Conservation (phyloP, 495 filamentous ascomycete species). For the Lophiotrema nucula region DNA sequence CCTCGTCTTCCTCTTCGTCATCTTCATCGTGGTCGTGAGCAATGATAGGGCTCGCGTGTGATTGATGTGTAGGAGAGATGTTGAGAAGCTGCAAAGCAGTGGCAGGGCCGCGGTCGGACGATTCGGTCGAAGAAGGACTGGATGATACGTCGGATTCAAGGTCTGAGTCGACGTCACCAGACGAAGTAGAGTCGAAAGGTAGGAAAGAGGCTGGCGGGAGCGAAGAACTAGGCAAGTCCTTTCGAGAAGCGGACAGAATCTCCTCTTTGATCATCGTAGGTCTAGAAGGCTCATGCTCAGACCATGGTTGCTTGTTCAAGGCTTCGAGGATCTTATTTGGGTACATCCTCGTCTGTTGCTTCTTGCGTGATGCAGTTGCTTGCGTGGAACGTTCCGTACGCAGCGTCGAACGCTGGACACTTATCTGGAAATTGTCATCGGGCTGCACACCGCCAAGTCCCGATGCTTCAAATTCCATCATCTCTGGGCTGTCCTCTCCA, state of each 20-base stretch:
- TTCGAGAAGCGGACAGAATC: slow-evolving; percentile 31
- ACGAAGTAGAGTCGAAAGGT: slow-evolving; percentile 35
- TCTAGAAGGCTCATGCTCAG: neutral
- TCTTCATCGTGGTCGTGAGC: neutral
- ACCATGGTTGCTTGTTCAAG: slow-evolving; percentile 7
- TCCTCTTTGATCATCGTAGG: slow-evolving; percentile 26
- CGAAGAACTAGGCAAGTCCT: slow-evolving; percentile 35
- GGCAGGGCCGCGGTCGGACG: neutral
- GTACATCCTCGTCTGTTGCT: slow-evolving; percentile 11
- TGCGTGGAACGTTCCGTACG: slow-evolving; percentile 3
- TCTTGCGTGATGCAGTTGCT: neutral
- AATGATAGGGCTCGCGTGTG: neutral
- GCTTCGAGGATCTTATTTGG: slow-evolving; percentile 20
- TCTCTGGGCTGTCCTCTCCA: slow-evolving; percentile 5
- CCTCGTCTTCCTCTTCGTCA: neutral
- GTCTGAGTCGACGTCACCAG: slow-evolving; percentile 32
- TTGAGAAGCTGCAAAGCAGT: slow-evolving; percentile 15
- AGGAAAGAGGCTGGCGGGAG: slow-evolving; percentile 40
- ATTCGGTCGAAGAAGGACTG: slow-evolving; percentile 7
- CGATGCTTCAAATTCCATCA: slow-evolving; percentile 56
- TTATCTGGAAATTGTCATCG: slow-evolving; percentile 64
- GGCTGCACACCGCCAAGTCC: slow-evolving; percentile 65
- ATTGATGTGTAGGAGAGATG: slow-evolving; percentile 9
- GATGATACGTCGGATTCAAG: slow-evolving; percentile 29
- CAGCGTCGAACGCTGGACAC: slow-evolving; percentile 51